Evolutionary conservation across 345 rosid species (phyloP).

Genomic region (Gossypium bickii): DNA sequence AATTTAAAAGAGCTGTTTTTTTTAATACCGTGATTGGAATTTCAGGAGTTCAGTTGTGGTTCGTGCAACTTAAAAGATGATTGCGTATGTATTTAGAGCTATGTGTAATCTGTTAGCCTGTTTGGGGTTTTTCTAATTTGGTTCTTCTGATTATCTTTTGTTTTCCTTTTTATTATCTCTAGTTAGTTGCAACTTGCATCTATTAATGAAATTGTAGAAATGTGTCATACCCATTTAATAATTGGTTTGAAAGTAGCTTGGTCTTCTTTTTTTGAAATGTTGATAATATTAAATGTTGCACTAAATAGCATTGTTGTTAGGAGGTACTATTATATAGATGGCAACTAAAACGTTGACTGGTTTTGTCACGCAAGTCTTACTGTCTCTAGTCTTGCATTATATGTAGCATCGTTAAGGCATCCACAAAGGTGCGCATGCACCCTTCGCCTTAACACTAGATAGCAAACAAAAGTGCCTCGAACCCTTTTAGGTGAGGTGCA

Average conservation of each 20-base stretch:
- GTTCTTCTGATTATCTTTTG: not conserved
- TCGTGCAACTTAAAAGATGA: not conserved
- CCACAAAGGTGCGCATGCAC: too few species aligned
- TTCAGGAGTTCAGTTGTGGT: not conserved
- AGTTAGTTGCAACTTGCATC: not conserved
- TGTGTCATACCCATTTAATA: not conserved
- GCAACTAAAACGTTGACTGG: not conserved
- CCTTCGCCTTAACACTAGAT: too few species aligned
- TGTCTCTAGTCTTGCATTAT: not conserved
- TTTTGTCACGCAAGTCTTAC: not conserved
- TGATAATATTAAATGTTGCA: not conserved
- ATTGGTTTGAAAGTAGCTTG: not conserved
- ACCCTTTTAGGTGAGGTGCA: too few species aligned
- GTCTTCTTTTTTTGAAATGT: not conserved
- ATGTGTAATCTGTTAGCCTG: not conserved
- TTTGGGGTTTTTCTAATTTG: not conserved
- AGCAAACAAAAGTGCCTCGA: too few species aligned
- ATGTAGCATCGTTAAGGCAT: not conserved
- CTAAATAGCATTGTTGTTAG: not conserved
- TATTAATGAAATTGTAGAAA: not conserved
- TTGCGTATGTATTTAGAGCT: not conserved
- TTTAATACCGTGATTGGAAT: not conserved
- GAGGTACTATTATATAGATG: not conserved
- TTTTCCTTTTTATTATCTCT: not conserved
- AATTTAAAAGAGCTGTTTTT: slow-evolving; percentile 7